Evolutionary conservation across 176 grass and related monocot genomes (phyloP).

Genomic region (Musa troglodytarum): DNA sequence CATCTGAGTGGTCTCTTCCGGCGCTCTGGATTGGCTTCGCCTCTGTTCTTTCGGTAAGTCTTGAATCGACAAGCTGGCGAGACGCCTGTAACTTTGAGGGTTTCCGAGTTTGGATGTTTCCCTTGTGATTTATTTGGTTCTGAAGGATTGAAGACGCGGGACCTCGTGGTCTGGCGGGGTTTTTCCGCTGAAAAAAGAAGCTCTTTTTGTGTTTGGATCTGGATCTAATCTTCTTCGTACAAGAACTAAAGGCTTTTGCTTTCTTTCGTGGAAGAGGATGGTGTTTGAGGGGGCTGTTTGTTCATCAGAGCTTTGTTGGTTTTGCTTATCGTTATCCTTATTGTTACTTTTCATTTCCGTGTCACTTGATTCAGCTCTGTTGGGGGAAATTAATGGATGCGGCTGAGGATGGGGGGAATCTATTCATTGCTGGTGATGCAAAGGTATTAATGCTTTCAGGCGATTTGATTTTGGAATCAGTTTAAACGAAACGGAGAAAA

Average conservation of each 20-base stretch:
- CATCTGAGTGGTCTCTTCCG: neutral
- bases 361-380: neutral
- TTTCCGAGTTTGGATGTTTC: neutral
- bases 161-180: neutral
- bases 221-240: neutral
- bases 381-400: neutral
- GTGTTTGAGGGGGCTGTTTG: neutral
- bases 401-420: neutral
- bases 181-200: neutral
- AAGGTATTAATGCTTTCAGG: slow-evolving; percentile 3
- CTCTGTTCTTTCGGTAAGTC: neutral
- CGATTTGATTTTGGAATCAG: neutral
- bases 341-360: neutral
- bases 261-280: neutral
- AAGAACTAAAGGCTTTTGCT: neutral
- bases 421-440: slow-evolving; percentile 8
- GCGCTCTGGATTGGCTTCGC: neutral
- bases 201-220: neutral
- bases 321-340: neutral
- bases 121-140: neutral
- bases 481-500: neutral
- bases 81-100: too few relatives aligned
- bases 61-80: neutral
- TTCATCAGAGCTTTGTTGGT: too few relatives aligned
- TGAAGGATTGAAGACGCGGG: neutral